A percentile compares a stretch with the other conserved stretches of the same genome.
Evolutionary conservation across 192 early-diverging fungal genomes (phyloP).

Genomic region (Fimicolochytrium jonesii): DNA sequence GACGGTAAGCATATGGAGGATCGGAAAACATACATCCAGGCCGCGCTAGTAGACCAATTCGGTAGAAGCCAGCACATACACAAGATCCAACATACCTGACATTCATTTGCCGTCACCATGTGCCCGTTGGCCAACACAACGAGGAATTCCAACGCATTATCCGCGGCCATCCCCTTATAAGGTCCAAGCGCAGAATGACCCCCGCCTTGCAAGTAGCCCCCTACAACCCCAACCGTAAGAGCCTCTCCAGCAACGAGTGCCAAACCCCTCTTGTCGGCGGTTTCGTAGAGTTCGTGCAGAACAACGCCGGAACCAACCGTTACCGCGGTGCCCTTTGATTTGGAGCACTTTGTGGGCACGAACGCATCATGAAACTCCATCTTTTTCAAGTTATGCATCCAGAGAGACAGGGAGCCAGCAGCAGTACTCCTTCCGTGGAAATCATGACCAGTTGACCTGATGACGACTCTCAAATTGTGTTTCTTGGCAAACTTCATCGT

Average conservation of each 20-base stretch:
- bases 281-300: slow-evolving; percentile 25
- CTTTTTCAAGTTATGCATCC: slow-evolving; percentile 37
- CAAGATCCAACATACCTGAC: too few relatives aligned
- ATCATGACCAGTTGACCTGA: slow-evolving; percentile 51
- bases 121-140: slow-evolving; percentile 9
- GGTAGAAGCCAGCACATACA: too few relatives aligned
- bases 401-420: slow-evolving; percentile 35
- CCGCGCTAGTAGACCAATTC: too few relatives aligned
- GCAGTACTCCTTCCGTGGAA: slow-evolving; percentile 41
- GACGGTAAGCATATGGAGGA: too few relatives aligned
- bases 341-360: too few relatives aligned
- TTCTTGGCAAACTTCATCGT: slow-evolving; percentile 1
- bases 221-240: neutral
- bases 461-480: slow-evolving; percentile 38
- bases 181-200: neutral
- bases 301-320: slow-evolving; percentile 39
- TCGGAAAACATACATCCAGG: too few relatives aligned
- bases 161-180: slow-evolving; percentile 9
- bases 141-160: slow-evolving; percentile 4
- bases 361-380: slow-evolving; percentile 11
- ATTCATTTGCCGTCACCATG: neutral
- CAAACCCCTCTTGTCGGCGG: slow-evolving; percentile 27
- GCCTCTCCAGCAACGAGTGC: slow-evolving; percentile 25
- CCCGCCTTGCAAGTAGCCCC: neutral
- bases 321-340: too few relatives aligned